These are phyloP conservation scores for Gymnopilus dilepis DNA, from an alignment of 768 basidiomycete species.

Conservation along the genomic window DNA sequence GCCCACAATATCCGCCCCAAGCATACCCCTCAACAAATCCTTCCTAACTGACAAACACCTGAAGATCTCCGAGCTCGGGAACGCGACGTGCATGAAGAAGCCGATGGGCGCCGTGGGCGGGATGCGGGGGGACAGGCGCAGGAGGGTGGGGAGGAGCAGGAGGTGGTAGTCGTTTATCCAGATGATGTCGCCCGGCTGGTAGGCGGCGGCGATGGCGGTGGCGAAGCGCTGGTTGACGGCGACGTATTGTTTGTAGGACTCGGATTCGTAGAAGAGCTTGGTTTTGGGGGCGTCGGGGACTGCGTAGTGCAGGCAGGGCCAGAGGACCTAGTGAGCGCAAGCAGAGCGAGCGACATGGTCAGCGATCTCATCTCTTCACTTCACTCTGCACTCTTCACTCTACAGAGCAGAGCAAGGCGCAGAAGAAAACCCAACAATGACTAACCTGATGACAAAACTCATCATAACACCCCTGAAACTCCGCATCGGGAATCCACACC, in stretches of 20 bases:
- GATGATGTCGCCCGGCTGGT: conserved; percentile 89
- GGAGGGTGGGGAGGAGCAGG: conserved; percentile 87
- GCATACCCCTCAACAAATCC: conserved; percentile 82
- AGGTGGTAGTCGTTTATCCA: conserved; percentile 98
- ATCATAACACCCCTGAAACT: conserved; percentile 82
- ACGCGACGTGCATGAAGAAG: conserved; percentile 97
- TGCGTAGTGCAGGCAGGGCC: conserved; percentile 88
- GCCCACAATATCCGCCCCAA: conserved; percentile 92
- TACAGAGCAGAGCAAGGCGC: too few species aligned
- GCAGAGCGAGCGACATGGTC: not conserved
- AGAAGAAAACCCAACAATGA: too few species aligned
- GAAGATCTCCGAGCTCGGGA: conserved; percentile 96
- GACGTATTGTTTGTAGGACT: conserved; percentile 83
- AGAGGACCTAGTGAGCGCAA: conserved; percentile 66
- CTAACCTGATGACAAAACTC: conserved; percentile 84
- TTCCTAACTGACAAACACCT: conserved; percentile 83
- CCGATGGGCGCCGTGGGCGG: conserved; percentile 70
- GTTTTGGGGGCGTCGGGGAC: conserved; percentile 89
- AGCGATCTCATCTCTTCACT: not conserved
- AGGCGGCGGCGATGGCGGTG: conserved; percentile 76
- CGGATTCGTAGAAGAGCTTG: conserved; percentile 79
- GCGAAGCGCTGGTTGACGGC: conserved; percentile 93
- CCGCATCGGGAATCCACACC: conserved; percentile 84
- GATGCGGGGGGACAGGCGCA: conserved; percentile 67
- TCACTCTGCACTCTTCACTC: too few species aligned